Conservation (phyloP, 2,329 filamentous ascomycete genomes). For the Aspergillus clavatus region DNA sequence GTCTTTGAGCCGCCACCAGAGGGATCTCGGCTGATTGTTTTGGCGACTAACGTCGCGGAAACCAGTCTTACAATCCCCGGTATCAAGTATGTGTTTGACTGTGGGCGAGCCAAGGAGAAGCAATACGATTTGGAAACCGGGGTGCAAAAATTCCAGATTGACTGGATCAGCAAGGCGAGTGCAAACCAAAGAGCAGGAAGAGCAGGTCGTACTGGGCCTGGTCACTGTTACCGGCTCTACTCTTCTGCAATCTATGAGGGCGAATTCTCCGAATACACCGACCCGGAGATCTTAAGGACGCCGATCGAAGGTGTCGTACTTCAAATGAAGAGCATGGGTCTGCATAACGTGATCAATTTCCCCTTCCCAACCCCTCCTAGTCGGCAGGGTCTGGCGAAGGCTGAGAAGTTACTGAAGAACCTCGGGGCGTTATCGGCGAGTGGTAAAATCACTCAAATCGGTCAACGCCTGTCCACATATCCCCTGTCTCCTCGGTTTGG, state of each 20-base stretch:
- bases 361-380: conserved; percentile 92
- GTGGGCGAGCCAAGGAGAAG: conserved; percentile 85
- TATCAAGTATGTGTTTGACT: conserved; percentile 93
- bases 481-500: conserved; percentile 86
- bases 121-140: conserved; percentile 82
- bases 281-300: conserved; percentile 84
- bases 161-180: conserved; percentile 97
- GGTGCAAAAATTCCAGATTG: conserved; percentile 91
- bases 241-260: conserved; percentile 87
- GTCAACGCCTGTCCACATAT: conserved; percentile 79
- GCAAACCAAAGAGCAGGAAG: conserved; percentile 87
- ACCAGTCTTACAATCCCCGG: conserved; percentile 96
- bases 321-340: conserved; percentile 90
- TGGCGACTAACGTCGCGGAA: conserved; percentile 95
- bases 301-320: conserved; percentile 90
- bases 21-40: conserved; percentile 75
- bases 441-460: conserved; percentile 73
- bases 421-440: conserved; percentile 70
- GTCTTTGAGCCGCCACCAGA: conserved; percentile 85
- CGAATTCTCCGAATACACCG: conserved; percentile 78
- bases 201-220: conserved; percentile 90
- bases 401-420: conserved; percentile 81
- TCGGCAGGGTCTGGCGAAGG: conserved; percentile 67
- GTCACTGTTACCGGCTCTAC: conserved; percentile 92
- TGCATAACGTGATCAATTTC: conserved; percentile 86